Conservation (phyloP, 1,284 basidiomycete species). For the Cystobasidium sp. region DNA sequence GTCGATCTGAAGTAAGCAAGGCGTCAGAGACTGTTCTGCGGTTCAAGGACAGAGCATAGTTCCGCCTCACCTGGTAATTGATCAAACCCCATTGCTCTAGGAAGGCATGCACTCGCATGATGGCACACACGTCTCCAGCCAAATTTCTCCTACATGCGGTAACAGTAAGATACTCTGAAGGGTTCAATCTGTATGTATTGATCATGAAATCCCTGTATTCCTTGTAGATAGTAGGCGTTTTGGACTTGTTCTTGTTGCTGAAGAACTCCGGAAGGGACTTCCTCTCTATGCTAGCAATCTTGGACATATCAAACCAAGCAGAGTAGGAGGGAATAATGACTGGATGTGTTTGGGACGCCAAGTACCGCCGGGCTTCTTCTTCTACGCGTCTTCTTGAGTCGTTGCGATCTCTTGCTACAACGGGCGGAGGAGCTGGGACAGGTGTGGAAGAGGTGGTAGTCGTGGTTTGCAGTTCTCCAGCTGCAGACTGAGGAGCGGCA, state of each 20-base stretch:
- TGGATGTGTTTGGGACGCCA: constrained; percentile 89
- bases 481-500: constrained; percentile 5
- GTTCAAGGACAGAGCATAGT: neutral
- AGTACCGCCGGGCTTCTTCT: constrained; percentile 87
- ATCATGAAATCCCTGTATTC: constrained; percentile 99
- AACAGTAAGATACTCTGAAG: constrained; percentile 94
- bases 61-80: constrained; percentile 82
- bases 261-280: constrained; percentile 97
- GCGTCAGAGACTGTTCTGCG: neutral
- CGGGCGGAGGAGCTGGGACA: constrained; percentile 46
- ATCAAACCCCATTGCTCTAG: constrained; percentile 98
- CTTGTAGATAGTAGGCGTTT: constrained; percentile 97
- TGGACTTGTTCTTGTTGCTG: constrained; percentile 90
- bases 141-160: constrained; percentile 95
- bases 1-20: constrained; percentile 72
- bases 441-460: constrained; percentile 12
- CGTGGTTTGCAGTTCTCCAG: neutral
- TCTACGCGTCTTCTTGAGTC: constrained; percentile 76
- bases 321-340: constrained; percentile 97
- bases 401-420: constrained; percentile 75
- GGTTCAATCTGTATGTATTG: constrained; percentile 94
- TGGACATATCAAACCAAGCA: constrained; percentile 96
- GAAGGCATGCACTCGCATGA: constrained; percentile 98
- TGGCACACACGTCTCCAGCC: constrained; percentile 96
- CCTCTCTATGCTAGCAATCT: constrained; percentile 89